Evolutionary conservation across 768 basidiomycete species (phyloP).

Genomic region (Mycena galericulata): DNA sequence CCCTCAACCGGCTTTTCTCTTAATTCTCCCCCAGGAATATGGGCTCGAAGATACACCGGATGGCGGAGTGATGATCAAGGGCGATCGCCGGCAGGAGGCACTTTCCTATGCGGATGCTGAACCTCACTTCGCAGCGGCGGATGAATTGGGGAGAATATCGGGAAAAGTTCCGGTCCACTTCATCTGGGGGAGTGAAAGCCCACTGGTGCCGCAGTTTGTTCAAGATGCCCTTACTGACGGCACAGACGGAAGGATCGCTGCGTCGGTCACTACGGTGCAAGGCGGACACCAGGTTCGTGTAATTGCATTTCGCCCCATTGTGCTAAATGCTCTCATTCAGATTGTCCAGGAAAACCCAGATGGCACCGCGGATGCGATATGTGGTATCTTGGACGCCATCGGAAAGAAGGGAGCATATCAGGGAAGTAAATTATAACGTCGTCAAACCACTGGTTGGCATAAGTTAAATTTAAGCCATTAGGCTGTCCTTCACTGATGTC

Average conservation of each 20-base stretch:
- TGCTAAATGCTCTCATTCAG: slow-evolving; percentile 23
- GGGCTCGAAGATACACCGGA: slow-evolving; percentile 46
- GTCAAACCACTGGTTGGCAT: too few species aligned
- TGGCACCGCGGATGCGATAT: slow-evolving; percentile 41
- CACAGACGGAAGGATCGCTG: slow-evolving; percentile 38
- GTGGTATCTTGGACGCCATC: slow-evolving; percentile 31
- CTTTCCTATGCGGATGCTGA: slow-evolving; percentile 16
- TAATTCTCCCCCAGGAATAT: slow-evolving; percentile 44
- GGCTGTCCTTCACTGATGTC: too few species aligned
- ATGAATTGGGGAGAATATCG: slow-evolving; percentile 9
- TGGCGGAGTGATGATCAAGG: slow-evolving; percentile 30
- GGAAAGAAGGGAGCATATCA: too few species aligned
- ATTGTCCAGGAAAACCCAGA: slow-evolving; percentile 47
- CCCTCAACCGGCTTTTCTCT: neutral
- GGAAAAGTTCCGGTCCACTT: slow-evolving; percentile 16
- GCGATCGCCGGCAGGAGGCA: slow-evolving; percentile 21
- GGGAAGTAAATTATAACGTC: slow-evolving; percentile 2
- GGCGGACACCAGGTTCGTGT: slow-evolving; percentile 46
- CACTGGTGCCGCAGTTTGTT: slow-evolving; percentile 38
- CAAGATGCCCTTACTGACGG: slow-evolving; percentile 42
- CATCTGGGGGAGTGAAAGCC: slow-evolving; percentile 21
- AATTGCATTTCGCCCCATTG: too few species aligned
- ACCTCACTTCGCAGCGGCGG: slow-evolving; percentile 17
- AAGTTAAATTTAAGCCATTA: too few species aligned
- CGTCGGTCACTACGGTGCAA: slow-evolving; percentile 41